Percentiles rank a stretch among this genome's conserved stretches.
Conservation (phyloP, 2,329 filamentous ascomycete species). For the Fusarium mundagurra region DNA sequence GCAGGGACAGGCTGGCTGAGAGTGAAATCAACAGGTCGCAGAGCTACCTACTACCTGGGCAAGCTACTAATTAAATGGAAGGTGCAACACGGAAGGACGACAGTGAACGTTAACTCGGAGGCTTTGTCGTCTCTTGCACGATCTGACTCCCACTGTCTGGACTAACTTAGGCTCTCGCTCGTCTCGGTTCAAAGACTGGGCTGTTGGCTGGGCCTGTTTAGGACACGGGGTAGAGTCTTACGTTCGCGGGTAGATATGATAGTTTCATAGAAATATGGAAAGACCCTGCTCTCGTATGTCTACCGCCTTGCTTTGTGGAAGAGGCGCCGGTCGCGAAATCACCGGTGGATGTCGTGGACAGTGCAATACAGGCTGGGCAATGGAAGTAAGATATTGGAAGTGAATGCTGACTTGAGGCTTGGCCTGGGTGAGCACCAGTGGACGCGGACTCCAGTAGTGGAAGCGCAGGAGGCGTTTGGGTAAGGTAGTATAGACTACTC, state of each 20-base stretch:
- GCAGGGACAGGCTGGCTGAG: slow-evolving; percentile 40
- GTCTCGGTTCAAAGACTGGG: slow-evolving; percentile 9
- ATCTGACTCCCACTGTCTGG: slow-evolving; percentile 5
- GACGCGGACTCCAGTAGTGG: slow-evolving; percentile 8
- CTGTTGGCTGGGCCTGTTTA: slow-evolving; percentile 20
- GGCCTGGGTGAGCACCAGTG: not conserved
- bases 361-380: slow-evolving; percentile 7
- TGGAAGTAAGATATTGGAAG: slow-evolving; percentile 12
- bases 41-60: not conserved
- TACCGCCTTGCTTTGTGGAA: not conserved
- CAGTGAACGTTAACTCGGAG: not conserved
- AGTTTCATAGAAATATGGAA: not conserved
- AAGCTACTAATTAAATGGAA: slow-evolving; percentile 17
- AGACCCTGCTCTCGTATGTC: not conserved
- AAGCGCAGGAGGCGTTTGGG: slow-evolving; percentile 34
- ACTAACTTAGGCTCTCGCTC: not conserved
- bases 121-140: slow-evolving; percentile 37
- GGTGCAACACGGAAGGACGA: slow-evolving; percentile 13
- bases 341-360: slow-evolving; percentile 11
- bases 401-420: slow-evolving; percentile 8
- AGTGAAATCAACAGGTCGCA: slow-evolving; percentile 34
- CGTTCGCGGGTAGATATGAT: not conserved
- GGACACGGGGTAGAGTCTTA: slow-evolving; percentile 19
- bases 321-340: slow-evolving; percentile 3
- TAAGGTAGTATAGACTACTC: not conserved